These are phyloP conservation scores for Penicillium turbatum DNA, from an alignment of 495 filamentous ascomycete species.

Conservation along the genomic window DNA sequence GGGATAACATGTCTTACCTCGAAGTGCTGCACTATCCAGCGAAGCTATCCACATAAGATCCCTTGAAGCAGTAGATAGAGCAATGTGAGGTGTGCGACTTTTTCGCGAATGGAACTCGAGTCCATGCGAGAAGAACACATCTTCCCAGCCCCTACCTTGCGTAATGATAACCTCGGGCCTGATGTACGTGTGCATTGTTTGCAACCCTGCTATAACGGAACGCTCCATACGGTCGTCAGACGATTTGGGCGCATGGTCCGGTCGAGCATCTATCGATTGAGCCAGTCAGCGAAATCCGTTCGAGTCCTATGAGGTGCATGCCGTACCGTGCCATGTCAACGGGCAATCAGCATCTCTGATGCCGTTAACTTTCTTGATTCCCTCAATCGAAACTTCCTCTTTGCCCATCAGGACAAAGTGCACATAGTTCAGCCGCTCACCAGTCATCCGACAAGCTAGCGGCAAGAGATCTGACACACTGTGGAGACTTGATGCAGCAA, in stretches of 20 bases:
- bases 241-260: conserved; percentile 45
- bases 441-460: conserved; percentile 52
- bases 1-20: conserved; percentile 42
- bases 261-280: conserved; percentile 40
- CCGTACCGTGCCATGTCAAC: conserved; percentile 52
- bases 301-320: neutral
- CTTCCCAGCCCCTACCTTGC: conserved; percentile 41
- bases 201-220: conserved; percentile 39
- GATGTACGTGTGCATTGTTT: conserved; percentile 44
- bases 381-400: conserved; percentile 49
- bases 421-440: conserved; percentile 41
- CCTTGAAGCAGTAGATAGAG: conserved; percentile 58
- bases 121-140: conserved; percentile 51
- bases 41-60: conserved; percentile 71
- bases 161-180: conserved; percentile 50
- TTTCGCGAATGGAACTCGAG: conserved; percentile 43
- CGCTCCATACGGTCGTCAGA: conserved; percentile 49
- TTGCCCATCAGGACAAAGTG: conserved; percentile 54
- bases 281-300: neutral
- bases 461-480: conserved; percentile 50
- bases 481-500: conserved; percentile 47
- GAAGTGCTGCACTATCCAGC: conserved; percentile 66
- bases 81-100: conserved; percentile 53
- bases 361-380: conserved; percentile 48
- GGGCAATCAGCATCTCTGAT: conserved; percentile 42